Evolutionary conservation across 306 rosid species (phyloP), one percentile per base, ranked within the genome.

Genomic region (Elaeagnus macrophylla): DNA sequence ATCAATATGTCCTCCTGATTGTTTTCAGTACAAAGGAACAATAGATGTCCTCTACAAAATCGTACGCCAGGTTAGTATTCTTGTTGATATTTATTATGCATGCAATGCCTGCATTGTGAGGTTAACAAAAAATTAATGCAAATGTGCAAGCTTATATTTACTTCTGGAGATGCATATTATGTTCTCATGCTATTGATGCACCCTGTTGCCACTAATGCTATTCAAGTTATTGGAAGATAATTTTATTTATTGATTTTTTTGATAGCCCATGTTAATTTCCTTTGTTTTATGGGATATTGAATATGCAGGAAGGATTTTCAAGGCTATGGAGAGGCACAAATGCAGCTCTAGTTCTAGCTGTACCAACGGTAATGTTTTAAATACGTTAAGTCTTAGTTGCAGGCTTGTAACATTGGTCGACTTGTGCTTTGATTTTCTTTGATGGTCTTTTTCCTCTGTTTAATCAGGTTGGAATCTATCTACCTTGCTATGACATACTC

Each of bases 261-360:
- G 16, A 52, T 19, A 42, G 3, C 16, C 55, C n/a, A 7, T n/a
- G n/a, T 39, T 45, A 9, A 9, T 48, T 20, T 53, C 39, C 13
- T n/a, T 47, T 52, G 35, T 54, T 63, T 64, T 48, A 60, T 60
- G 37, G 62, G 25, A 41, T 39, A 49, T 17, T 74, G 58, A 56
- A 74, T 58, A 76, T 76, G 59, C 85, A 93, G 99, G 99, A 93
- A 83, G 99, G 99, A 61, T 67, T 93, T 74, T 32, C 73, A 42
- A 93, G 84, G 72, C 63, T 93, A 37, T 93, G 99, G 99, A 82
- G 94, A 74, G 99, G 99, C 72, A 93, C 99, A 63, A 93, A 93
- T 75, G 99, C 99, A 7, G 95, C 94, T 47, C 65, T 93, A 56
- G 99, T 95, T 46, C 83, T 93, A 54, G 99, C 99, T 52, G 74